Conservation (phyloP, 495 filamentous ascomycete genomes). For the Talaromyces liani region DNA sequence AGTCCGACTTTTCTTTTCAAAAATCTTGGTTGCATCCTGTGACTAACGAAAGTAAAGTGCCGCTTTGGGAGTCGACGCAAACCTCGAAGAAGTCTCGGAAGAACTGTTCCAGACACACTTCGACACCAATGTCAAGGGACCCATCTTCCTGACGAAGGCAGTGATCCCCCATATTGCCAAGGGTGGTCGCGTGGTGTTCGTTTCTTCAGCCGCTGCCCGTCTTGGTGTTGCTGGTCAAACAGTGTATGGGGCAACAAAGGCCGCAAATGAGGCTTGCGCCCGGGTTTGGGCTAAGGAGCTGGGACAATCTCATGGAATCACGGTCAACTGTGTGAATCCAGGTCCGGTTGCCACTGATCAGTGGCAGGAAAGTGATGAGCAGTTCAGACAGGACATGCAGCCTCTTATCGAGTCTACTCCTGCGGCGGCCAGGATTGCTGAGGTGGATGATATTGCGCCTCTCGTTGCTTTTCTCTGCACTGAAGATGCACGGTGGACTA, state of each 20-base stretch:
- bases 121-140: slow-evolving; percentile 14
- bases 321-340: slow-evolving; percentile 20
- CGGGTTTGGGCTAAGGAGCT: no score
- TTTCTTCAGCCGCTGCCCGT: no score
- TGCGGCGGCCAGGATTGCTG: slow-evolving; percentile 11
- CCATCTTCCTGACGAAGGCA: slow-evolving; percentile 18
- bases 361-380: slow-evolving; percentile 12
- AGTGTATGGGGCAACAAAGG: no score
- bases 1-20: no score
- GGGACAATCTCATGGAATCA: slow-evolving; percentile 5
- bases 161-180: slow-evolving; percentile 8
- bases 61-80: slow-evolving; percentile 34
- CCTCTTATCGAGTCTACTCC: slow-evolving; percentile 11
- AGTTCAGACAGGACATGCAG: slow-evolving; percentile 12
- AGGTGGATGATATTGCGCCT: slow-evolving; percentile 13
- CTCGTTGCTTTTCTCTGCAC: slow-evolving; percentile 28
- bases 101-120: slow-evolving; percentile 16
- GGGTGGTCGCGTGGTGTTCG: no score
- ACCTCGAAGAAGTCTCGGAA: slow-evolving; percentile 33
- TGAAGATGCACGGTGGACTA: no score
- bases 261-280: no score
- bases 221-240: no score
- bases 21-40: no score
- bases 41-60: slow-evolving; percentile 19
- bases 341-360: slow-evolving; percentile 19